Conservation (phyloP, 78 protist genomes). For the Dictyostelium capitatum region DNA sequence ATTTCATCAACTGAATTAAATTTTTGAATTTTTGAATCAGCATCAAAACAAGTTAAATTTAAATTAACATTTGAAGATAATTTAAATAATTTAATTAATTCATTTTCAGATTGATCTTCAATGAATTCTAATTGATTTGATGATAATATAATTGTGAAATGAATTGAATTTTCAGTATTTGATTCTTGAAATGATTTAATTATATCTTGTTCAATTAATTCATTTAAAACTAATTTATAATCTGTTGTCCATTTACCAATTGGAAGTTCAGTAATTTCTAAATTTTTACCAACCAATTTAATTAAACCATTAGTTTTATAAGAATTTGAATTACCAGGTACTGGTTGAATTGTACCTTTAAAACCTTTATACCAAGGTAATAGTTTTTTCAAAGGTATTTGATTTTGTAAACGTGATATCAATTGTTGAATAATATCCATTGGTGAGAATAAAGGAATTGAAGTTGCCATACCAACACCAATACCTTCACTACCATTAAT, state of each 20-base stretch:
- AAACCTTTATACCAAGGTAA: slow-evolving; percentile 71
- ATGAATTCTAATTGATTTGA: slow-evolving; percentile 1
- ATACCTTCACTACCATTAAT: slow-evolving; percentile 96
- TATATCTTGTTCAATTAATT: background rate
- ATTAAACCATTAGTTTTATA: slow-evolving; percentile 37
- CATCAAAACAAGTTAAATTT: slow-evolving; percentile 69
- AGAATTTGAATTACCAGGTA: too few relatives aligned
- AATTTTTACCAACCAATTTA: slow-evolving; percentile 23
- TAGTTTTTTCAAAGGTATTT: slow-evolving; percentile 7
- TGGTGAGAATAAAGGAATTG: slow-evolving; percentile 52
- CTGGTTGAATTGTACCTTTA: slow-evolving; percentile 8
- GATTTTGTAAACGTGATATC: background rate
- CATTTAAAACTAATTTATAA: slow-evolving; percentile 90
- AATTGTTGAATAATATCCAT: slow-evolving; percentile 47
- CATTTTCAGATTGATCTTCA: slow-evolving; percentile 33
- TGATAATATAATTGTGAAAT: background rate
- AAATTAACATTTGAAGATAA: background rate
- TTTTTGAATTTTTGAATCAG: slow-evolving; percentile 30
- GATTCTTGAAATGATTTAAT: background rate
- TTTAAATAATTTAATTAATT: slow-evolving; percentile 33
- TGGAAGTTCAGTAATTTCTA: slow-evolving; percentile 89
- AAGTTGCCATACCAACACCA: slow-evolving; percentile 87
- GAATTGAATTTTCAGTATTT: slow-evolving; percentile 25
- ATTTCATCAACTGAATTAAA: background rate
- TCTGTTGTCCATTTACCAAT: slow-evolving; percentile 86